Evolutionary conservation across 129 eudicot genomes (phyloP), one percentile per base, ranked within the genome.

Genomic region (Mikania micrantha): DNA sequence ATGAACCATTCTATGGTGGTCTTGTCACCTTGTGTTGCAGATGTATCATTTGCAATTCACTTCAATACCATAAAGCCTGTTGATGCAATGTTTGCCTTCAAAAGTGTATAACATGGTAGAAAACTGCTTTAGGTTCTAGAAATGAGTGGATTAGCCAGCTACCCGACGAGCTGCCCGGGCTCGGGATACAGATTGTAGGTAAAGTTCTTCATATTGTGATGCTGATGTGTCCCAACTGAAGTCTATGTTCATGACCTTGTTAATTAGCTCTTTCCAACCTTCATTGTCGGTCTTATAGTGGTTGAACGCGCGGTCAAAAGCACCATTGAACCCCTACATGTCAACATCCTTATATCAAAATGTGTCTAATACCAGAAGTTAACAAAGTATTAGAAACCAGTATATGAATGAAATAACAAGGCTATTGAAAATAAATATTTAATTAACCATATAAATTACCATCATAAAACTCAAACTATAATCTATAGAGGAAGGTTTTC

Each of bases 201-300:
- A 93, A 32, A 93, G 95, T 78, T 88, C 92, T 80, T 84, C 99
- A 22, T 93, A 93, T 41, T 79, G 84, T 42, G 80, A 72, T 28
- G 99, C 88, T 49, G 99, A 93, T 34, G 90, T 67, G 67, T 93
- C 96, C 99, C 99, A 93, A 70, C 99, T 89, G 76, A 93, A 93
- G 74, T 93, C 99, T 72, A 93, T 86, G 71, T 40, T 75, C 99
- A 93, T 93, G 68, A 72, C 95, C 77, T 83, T 93, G 56, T 81
- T 85, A 70, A 89, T 90, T 64, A 93, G 88, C 70, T 81, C 71
- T 73, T 69, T 77, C 99, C 99, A 93, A 73, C 88, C 67, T 63
- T 88, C 82, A 44, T 32, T 64, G 61, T 84, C 67, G 32, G 61
- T 86, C 38, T 63, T 82, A 73, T 84, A 93, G 77, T 72, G 76